Evolutionary conservation across 352 stramenopile genomes (phyloP).

Genomic region (Elongisporangium senticosum): DNA sequence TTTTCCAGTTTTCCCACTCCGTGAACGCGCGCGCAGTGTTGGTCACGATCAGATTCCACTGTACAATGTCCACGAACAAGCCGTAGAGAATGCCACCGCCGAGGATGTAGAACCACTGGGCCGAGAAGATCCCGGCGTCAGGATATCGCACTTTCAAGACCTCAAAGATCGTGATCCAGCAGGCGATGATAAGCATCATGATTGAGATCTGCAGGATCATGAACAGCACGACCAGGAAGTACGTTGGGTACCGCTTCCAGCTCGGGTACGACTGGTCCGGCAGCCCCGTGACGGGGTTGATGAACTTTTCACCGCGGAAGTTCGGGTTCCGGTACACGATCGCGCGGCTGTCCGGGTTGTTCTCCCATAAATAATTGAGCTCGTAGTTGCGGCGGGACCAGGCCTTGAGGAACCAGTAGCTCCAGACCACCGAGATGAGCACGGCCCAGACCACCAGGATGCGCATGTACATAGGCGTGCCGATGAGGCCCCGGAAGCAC

Average conservation of each 20-base stretch:
- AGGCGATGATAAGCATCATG: slow-evolving; percentile 82
- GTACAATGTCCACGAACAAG: slow-evolving; percentile 77
- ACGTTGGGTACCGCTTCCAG: slow-evolving; percentile 75
- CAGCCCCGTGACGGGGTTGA: slow-evolving; percentile 63
- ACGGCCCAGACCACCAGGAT: slow-evolving; percentile 66
- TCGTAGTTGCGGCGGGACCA: slow-evolving; percentile 74
- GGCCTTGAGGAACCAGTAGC: slow-evolving; percentile 75
- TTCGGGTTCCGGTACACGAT: slow-evolving; percentile 74
- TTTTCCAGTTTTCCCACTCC: slow-evolving; percentile 85
- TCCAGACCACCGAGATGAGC: slow-evolving; percentile 75
- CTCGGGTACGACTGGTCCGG: slow-evolving; percentile 60
- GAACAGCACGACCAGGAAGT: slow-evolving; percentile 53
- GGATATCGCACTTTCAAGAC: slow-evolving; percentile 72
- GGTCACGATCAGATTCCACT: slow-evolving; percentile 79
- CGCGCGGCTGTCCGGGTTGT: slow-evolving; percentile 55
- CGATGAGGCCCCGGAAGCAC: slow-evolving; percentile 51
- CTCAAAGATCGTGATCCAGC: slow-evolving; percentile 81
- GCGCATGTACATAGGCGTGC: slow-evolving; percentile 79
- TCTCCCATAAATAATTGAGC: slow-evolving; percentile 68
- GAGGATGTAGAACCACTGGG: slow-evolving; percentile 80
- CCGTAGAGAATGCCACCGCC: slow-evolving; percentile 71
- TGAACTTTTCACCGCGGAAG: slow-evolving; percentile 46
- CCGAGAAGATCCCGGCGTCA: slow-evolving; percentile 52
- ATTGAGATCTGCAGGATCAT: slow-evolving; percentile 80
- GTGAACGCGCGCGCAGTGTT: slow-evolving; percentile 64